A percentile compares a stretch with the other conserved stretches of the same genome.
These are phyloP conservation scores for Botrytis squamosa DNA, from an alignment of 2,329 filamentous ascomycete genomes.

Conservation along the genomic window DNA sequence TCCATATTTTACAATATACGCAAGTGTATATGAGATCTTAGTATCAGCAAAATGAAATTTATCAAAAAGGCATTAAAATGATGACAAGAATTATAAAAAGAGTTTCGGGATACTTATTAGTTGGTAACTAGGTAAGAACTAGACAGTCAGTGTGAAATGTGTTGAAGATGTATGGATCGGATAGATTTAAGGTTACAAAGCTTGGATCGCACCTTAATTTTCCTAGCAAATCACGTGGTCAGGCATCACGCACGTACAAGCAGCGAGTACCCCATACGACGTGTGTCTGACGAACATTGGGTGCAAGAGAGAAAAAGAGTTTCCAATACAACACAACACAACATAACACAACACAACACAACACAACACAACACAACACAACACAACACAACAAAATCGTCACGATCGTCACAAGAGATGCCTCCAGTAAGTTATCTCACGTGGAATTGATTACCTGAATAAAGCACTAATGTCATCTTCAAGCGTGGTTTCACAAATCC, in stretches of 20 bases:
- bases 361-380: background rate
- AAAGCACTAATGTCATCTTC: constrained; percentile 25
- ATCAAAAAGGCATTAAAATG: background rate
- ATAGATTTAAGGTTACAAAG: constrained; percentile 26
- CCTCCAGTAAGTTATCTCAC: constrained; percentile 50
- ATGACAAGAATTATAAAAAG: background rate
- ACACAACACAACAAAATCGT: background rate
- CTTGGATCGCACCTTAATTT: constrained; percentile 33
- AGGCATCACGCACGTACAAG: background rate
- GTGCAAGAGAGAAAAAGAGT: background rate
- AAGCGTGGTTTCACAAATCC: constrained; percentile 50
- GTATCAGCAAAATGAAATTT: background rate
- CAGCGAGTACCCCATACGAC: background rate
- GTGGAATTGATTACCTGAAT: background rate
- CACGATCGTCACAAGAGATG: constrained; percentile 43
- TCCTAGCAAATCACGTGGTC: background rate
- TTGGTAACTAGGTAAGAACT: background rate
- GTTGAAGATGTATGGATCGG: constrained; percentile 26
- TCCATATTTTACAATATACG: background rate
- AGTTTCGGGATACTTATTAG: background rate
- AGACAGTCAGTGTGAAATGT: constrained; percentile 17
- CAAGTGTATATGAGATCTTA: background rate
- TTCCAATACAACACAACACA: background rate
- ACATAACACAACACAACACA: background rate
- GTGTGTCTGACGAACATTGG: constrained; percentile 15